A percentile compares a stretch with the other conserved stretches of the same genome.
These are phyloP conservation scores for Ceratobasidium sp. DNA, from an alignment of 1,284 basidiomycete species.

Conservation along the genomic window DNA sequence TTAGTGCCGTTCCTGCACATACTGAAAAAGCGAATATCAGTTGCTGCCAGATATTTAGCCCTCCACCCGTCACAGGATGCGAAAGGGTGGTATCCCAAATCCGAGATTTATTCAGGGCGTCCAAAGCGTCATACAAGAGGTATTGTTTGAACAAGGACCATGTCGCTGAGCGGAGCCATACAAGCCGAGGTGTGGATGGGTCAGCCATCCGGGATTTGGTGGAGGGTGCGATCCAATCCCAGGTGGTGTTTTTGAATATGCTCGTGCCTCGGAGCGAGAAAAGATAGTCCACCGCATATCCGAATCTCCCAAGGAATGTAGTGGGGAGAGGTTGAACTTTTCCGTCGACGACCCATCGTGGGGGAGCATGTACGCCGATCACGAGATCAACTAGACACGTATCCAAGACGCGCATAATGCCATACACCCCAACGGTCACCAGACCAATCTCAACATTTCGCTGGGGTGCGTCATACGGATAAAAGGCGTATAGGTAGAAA, in stretches of 20 bases:
- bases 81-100: constrained; percentile 1
- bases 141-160: constrained; percentile 27
- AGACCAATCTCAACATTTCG: constrained; percentile 34
- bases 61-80: constrained; percentile 14
- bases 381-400: constrained; percentile 1
- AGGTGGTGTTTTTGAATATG: constrained; percentile 30
- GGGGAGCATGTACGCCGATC: constrained; percentile 1
- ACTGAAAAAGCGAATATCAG: constrained; percentile 1
- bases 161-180: constrained; percentile 14
- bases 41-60: constrained; percentile 24
- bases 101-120: constrained; percentile 33
- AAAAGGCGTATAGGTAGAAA: constrained; percentile 23
- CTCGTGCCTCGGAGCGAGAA: constrained; percentile 36
- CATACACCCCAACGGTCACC: constrained; percentile 33
- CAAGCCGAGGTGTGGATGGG: not conserved
- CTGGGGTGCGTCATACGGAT: not conserved
- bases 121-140: constrained; percentile 38
- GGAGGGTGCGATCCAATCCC: constrained; percentile 38
- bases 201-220: not conserved
- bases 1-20: constrained; percentile 1
- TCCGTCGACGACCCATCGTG: not conserved
- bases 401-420: constrained; percentile 37
- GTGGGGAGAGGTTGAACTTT: constrained; percentile 33
- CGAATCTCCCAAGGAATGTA: constrained; percentile 9
- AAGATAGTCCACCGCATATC: constrained; percentile 38